Conservation (phyloP, 768 basidiomycete species). For the Phlegmacium glaucopus region DNA sequence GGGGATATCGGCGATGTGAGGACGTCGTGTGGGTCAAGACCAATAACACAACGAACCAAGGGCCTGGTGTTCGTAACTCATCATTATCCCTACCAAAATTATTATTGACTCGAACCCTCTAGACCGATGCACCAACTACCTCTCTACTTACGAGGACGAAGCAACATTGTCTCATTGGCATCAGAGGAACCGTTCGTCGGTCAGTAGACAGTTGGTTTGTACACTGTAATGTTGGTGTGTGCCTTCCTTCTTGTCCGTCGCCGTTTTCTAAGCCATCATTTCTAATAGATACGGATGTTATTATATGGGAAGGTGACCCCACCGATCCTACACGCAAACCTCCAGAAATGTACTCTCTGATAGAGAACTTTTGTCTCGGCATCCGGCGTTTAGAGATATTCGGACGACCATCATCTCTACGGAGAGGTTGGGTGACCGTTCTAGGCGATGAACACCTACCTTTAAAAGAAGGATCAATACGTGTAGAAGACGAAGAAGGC, state of each 20-base stretch:
- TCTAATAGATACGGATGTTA: conserved; percentile 83
- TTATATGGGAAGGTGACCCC: conserved; percentile 93
- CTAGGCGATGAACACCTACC: conserved; percentile 53
- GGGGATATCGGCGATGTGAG: conserved; percentile 94
- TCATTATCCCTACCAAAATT: conserved; percentile 1
- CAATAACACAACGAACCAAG: conserved; percentile 67
- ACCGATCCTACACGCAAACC: conserved; percentile 84
- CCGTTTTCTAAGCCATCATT: not conserved
- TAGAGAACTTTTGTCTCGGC: conserved; percentile 98
- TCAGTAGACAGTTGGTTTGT: conserved; percentile 96
- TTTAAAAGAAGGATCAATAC: conserved; percentile 27
- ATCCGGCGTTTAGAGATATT: conserved; percentile 89
- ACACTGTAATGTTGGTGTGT: conserved; percentile 93
- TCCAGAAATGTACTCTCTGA: conserved; percentile 92
- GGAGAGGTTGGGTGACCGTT: conserved; percentile 92
- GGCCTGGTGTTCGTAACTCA: conserved; percentile 61
- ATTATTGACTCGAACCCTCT: conserved; percentile 1
- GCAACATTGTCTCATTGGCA: conserved; percentile 96
- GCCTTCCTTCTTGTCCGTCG: not conserved
- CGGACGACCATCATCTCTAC: conserved; percentile 65
- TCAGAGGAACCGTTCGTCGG: conserved; percentile 92
- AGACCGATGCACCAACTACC: conserved; percentile 85
- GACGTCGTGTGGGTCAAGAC: conserved; percentile 99
- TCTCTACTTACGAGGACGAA: conserved; percentile 87
- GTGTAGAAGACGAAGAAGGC: conserved; percentile 39